Percentiles rank a stretch among this genome's conserved stretches.
Conservation (phyloP, 1,139 yeast species). For the Suhomyces yuchorum region DNA sequence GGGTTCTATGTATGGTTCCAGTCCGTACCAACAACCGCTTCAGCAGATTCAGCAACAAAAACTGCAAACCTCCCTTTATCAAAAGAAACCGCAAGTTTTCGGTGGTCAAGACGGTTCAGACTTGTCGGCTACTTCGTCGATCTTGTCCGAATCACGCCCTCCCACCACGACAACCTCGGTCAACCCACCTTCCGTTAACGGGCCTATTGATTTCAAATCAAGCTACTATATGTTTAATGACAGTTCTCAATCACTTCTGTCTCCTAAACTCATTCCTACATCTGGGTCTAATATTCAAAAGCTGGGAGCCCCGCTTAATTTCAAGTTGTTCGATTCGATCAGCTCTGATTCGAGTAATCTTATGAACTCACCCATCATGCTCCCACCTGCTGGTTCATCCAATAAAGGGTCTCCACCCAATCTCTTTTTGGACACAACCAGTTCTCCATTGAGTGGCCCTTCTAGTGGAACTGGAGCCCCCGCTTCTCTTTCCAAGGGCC, state of each 20-base stretch:
- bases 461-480: slow-evolving; percentile 4
- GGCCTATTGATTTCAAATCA: slow-evolving; percentile 17
- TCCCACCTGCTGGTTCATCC: slow-evolving; percentile 19
- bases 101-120: slow-evolving; percentile 9
- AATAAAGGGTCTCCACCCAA: slow-evolving; percentile 31
- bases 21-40: slow-evolving; percentile 16
- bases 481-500: slow-evolving; percentile 9
- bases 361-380: slow-evolving; percentile 24
- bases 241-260: slow-evolving; percentile 26
- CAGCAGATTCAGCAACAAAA: slow-evolving; percentile 16
- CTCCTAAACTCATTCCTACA: slow-evolving; percentile 19
- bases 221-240: slow-evolving; percentile 24
- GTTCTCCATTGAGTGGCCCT: slow-evolving; percentile 14
- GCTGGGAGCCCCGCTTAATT: slow-evolving; percentile 18
- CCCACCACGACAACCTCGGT: slow-evolving; percentile 1
- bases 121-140: slow-evolving; percentile 9
- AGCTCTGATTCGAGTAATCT: slow-evolving; percentile 15
- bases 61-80: slow-evolving; percentile 7
- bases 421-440: slow-evolving; percentile 24
- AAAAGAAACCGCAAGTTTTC: slow-evolving; percentile 12
- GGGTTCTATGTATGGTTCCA: slow-evolving; percentile 17
- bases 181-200: slow-evolving; percentile 3
- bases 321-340: slow-evolving; percentile 24
- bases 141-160: slow-evolving; percentile 11
- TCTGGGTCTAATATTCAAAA: slow-evolving; percentile 4